Conservation (phyloP, 2,329 filamentous ascomycete species). For the Pseudogymnoascus sp. region DNA sequence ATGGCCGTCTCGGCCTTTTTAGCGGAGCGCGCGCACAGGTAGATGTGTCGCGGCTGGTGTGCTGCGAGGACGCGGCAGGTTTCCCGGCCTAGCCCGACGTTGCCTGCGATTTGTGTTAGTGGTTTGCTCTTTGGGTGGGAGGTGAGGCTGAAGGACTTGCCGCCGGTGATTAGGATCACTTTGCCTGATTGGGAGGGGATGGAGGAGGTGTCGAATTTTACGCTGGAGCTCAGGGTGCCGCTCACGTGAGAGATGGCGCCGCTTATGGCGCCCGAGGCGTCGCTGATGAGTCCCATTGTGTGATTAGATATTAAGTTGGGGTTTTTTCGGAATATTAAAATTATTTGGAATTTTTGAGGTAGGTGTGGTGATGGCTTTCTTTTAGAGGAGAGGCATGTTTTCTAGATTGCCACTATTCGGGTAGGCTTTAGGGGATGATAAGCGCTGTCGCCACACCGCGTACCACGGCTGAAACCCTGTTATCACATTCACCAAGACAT, state of each 20-base stretch:
- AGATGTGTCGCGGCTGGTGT: slow-evolving; percentile 32
- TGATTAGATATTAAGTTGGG: not conserved
- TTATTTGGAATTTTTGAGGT: not conserved
- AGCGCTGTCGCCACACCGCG: not conserved
- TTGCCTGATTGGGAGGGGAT: slow-evolving; percentile 33
- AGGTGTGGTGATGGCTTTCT: not conserved
- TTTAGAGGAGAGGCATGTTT: not conserved
- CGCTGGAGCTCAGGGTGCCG: not conserved
- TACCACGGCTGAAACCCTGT: not conserved
- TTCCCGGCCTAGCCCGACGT: slow-evolving; percentile 39
- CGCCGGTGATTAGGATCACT: slow-evolving; percentile 40
- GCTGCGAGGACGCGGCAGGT: slow-evolving; percentile 32
- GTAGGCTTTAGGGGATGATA: not conserved
- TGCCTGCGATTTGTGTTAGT: slow-evolving; percentile 24
- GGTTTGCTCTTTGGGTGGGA: not conserved
- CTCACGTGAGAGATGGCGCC: not conserved
- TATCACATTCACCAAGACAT: not conserved
- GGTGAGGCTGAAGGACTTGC: slow-evolving; percentile 12
- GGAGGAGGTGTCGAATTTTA: slow-evolving; percentile 27
- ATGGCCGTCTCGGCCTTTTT: slow-evolving; percentile 26
- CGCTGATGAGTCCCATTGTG: slow-evolving; percentile 1
- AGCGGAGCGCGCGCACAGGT: slow-evolving; percentile 30
- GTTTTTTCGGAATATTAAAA: not conserved
- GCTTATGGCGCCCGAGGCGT: not conserved
- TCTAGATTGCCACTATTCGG: not conserved